A percentile compares a stretch with the other conserved stretches of the same genome.
Conservation (phyloP, 345 rosid genomes). For the Crucihimalaya himalaica region DNA sequence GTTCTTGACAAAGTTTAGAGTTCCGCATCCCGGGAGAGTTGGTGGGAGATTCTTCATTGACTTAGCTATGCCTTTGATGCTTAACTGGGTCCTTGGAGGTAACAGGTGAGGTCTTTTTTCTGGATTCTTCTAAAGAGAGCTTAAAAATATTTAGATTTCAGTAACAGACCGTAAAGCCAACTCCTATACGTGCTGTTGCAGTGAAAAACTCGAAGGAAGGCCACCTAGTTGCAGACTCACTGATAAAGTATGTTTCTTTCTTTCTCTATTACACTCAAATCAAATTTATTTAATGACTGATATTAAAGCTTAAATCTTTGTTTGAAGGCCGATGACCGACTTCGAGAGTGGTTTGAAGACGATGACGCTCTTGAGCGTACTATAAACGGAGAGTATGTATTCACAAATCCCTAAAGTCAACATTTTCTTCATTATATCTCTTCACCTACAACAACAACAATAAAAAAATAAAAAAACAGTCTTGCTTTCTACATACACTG, state of each 20-base stretch:
- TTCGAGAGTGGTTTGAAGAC: slow-evolving; percentile 53
- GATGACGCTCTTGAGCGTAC: slow-evolving; percentile 82
- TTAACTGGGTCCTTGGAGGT: slow-evolving; percentile 90
- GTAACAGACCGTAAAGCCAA: neutral
- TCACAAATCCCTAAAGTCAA: slow-evolving; percentile 10
- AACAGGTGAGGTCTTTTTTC: slow-evolving; percentile 63
- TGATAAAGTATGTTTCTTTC: slow-evolving; percentile 57
- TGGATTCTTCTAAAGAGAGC: neutral
- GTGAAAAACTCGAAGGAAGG: slow-evolving; percentile 88
- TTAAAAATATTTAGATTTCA: neutral
- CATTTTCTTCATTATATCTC: neutral
- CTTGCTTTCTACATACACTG: neutral
- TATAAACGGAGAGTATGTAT: slow-evolving; percentile 75
- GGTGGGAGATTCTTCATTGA: slow-evolving; percentile 82
- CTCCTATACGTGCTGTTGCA: slow-evolving; percentile 32
- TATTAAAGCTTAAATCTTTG: neutral
- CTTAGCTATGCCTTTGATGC: slow-evolving; percentile 80
- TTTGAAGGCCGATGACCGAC: slow-evolving; percentile 46
- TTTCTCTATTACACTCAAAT: neutral
- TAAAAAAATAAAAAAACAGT: too few species aligned
- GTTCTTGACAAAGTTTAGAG: slow-evolving; percentile 84
- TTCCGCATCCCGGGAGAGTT: slow-evolving; percentile 90
- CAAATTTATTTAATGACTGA: neutral
- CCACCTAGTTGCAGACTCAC: slow-evolving; percentile 75
- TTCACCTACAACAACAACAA: slow-evolving; percentile 3